Conservation (phyloP, 2,329 filamentous ascomycete species). For the Phyllosticta capitalensis region DNA sequence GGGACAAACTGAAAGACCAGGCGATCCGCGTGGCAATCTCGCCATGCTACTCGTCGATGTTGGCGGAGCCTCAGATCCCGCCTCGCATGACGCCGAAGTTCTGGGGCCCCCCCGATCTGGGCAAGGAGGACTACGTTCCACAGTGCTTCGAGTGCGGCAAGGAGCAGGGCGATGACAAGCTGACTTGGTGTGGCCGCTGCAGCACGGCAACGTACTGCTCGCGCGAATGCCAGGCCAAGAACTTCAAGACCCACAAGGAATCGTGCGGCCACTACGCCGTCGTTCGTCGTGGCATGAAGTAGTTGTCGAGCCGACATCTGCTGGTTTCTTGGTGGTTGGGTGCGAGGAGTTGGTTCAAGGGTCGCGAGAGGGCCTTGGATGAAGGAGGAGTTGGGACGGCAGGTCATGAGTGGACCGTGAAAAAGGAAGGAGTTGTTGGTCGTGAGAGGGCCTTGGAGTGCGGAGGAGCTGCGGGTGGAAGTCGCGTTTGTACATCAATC, state of each 20-base stretch:
- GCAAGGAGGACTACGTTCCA: conserved; percentile 8
- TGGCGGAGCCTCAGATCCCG: conserved; percentile 16
- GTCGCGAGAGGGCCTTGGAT: too few species aligned
- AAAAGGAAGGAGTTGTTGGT: too few species aligned
- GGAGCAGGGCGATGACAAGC: conserved; percentile 14
- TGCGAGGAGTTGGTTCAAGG: too few species aligned
- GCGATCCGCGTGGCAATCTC: conserved; percentile 24
- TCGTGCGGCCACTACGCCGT: conserved; percentile 13
- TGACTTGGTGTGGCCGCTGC: conserved; percentile 41
- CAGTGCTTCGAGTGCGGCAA: conserved; percentile 12
- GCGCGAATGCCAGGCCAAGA: conserved; percentile 42
- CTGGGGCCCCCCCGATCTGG: not conserved
- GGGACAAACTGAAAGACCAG: conserved; percentile 17
- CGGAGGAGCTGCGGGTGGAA: too few species aligned
- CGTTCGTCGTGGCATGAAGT: too few species aligned
- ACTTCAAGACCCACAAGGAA: conserved; percentile 44
- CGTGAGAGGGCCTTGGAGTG: too few species aligned
- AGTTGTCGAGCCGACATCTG: too few species aligned
- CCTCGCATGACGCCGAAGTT: conserved; percentile 11
- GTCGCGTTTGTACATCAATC: too few species aligned
- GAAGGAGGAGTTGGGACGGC: too few species aligned
- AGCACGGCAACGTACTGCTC: conserved; percentile 42
- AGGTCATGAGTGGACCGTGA: too few species aligned
- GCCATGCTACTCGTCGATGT: conserved; percentile 22
- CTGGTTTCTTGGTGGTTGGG: too few species aligned